Evolutionary conservation across 2,329 filamentous ascomycete species (phyloP).

Genomic region (Aspergillus glaucus): DNA sequence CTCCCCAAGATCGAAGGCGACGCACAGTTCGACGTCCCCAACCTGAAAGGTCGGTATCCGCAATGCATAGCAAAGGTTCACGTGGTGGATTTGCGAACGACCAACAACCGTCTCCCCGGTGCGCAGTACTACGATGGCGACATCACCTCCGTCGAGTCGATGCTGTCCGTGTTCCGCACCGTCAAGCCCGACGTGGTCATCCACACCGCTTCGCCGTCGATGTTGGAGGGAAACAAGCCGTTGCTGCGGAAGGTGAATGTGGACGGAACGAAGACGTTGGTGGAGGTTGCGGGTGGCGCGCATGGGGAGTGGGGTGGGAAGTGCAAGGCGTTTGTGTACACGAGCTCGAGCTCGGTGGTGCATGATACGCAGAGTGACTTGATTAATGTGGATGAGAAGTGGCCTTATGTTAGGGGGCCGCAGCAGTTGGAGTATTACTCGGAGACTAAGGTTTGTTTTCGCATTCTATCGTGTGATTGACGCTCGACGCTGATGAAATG

Average conservation of each 20-base stretch:
- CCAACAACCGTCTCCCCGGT: slow-evolving; percentile 58
- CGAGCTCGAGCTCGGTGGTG: slow-evolving; percentile 79
- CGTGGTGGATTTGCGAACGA: slow-evolving; percentile 66
- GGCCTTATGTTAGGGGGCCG: slow-evolving; percentile 66
- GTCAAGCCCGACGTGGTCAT: slow-evolving; percentile 76
- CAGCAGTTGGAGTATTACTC: slow-evolving; percentile 78
- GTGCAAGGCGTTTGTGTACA: slow-evolving; percentile 76
- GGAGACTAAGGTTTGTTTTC: slow-evolving; percentile 66
- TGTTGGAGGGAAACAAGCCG: slow-evolving; percentile 47
- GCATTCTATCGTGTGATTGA: neutral
- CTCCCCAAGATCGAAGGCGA: slow-evolving; percentile 31
- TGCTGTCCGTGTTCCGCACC: slow-evolving; percentile 58
- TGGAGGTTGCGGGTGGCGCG: slow-evolving; percentile 62
- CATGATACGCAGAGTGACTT: slow-evolving; percentile 75
- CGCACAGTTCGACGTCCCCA: slow-evolving; percentile 32
- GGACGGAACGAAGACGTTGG: slow-evolving; percentile 70
- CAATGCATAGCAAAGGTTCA: slow-evolving; percentile 50
- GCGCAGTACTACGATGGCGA: slow-evolving; percentile 69
- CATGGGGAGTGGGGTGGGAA: slow-evolving; percentile 55
- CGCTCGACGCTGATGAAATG: slow-evolving; percentile 12
- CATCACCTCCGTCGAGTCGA: slow-evolving; percentile 60
- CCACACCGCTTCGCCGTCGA: slow-evolving; percentile 74
- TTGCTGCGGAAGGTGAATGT: slow-evolving; percentile 80
- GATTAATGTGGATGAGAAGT: slow-evolving; percentile 76
- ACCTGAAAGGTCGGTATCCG: slow-evolving; percentile 36